A percentile compares a stretch with the other conserved stretches of the same genome.
These are phyloP conservation scores for Kluyveromyces starmeri DNA, from an alignment of 805 yeast genomes.

Conservation along the genomic window DNA sequence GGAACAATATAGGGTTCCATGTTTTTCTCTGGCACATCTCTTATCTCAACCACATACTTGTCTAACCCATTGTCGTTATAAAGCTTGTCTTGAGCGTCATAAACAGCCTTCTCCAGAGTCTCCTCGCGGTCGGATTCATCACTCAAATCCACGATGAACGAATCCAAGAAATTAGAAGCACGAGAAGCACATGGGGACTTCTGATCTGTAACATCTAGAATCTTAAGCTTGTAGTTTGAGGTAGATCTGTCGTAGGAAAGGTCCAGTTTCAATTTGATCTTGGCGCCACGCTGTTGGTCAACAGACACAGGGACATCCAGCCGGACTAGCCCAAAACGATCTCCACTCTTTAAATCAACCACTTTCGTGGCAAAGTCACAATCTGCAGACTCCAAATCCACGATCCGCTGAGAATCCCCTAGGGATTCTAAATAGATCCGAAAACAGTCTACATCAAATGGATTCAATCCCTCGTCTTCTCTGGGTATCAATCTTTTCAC, in stretches of 20 bases:
- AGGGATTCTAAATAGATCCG: conserved; percentile 19
- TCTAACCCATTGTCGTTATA: not conserved
- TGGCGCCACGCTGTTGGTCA: conserved; percentile 17
- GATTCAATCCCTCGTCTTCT: conserved; percentile 3
- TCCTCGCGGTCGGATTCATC: not conserved
- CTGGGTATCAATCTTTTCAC: conserved; percentile 14
- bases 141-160: not conserved
- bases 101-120: not conserved
- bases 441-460: conserved; percentile 12
- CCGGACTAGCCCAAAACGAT: conserved; percentile 17
- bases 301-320: conserved; percentile 10
- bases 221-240: conserved; percentile 9
- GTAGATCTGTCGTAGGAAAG: not conserved
- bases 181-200: conserved; percentile 1
- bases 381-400: conserved; percentile 16
- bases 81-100: not conserved
- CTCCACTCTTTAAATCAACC: conserved; percentile 22
- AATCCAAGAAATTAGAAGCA: not conserved
- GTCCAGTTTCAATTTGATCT: conserved; percentile 13
- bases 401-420: conserved; percentile 16
- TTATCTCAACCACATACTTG: not conserved
- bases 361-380: conserved; percentile 12
- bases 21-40: not conserved
- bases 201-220: conserved; percentile 11
- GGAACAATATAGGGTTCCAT: not conserved